Evolutionary conservation across 1,284 basidiomycete genomes (phyloP), one percentile per base, ranked within the genome.

Genomic region (Apiotrichum veenhuisii): DNA sequence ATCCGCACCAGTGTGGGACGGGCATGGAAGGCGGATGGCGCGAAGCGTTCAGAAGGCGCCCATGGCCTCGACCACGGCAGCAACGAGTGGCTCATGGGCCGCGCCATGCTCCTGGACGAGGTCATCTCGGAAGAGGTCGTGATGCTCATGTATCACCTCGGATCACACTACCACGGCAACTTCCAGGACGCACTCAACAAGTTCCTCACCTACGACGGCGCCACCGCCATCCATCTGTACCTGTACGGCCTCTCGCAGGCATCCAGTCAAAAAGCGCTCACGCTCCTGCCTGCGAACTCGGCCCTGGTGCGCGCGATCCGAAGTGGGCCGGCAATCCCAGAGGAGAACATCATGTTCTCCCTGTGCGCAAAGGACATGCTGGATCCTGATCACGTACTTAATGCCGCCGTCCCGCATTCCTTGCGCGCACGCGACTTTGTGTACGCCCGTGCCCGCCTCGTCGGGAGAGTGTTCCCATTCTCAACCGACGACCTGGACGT

Each of bases 401-500:
- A 76, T 51, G 66, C 65, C n/a, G 70, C 69, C 10, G 53, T 74
- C 2, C 72, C 74, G 14, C 70, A 73, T 40, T 61, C 67, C 0
- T 44, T 58, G 10, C 67, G 70, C 2, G 70, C 70, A 0, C 50
- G 56, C 10, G 70, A 72, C 41, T 50, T 73, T 10, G 57, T 60
- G 8, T 64, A 71, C 42, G 72, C 68, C 7, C 57, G 66, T 9
- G 72, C 70, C 23, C 60, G 69, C 44, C 73, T 83, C 18, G 69
- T 80, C 23, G 87, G 87, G 1, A 82, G 88, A 66, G 81, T 88
- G 3, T 79, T 85, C 57, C 73, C 85, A 2, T 82, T 85, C 43
- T 82, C 82, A 23, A 83, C 83, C 17, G 79, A 80, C 25, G 82
- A 85, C 51, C 73, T 95, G 37, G 92, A 96, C 73, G 81, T 84